Evolutionary conservation across 768 basidiomycete genomes (phyloP), one percentile per base, ranked within the genome.

Genomic region (Agrocybe chaxingu): DNA sequence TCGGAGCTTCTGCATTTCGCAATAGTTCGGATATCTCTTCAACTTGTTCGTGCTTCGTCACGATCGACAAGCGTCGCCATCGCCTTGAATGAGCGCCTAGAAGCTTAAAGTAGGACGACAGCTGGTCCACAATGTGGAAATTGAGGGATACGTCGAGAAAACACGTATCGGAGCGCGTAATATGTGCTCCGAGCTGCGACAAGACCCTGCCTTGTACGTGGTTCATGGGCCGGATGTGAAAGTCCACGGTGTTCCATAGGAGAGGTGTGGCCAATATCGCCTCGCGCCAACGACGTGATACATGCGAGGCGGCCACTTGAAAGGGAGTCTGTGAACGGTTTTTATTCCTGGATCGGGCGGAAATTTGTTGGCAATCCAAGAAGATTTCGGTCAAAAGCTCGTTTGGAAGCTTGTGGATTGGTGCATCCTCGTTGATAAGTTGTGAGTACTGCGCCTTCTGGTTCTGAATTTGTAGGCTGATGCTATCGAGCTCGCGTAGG

Each of bases 231-330:
- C 64, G 58, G 16, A 74, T 52, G 18, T 48, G 60, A 47, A 75
- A 54, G 29, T 65, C 51, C 50, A 79, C 68, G 31, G 57, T 62
- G 35, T 66, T 71, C 80, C 80, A 81, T 1, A 80, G 59, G 3
- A 73, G 59, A 3, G 76, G 72, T 0, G 70, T 75, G 9, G 61
- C 59, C 32, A 75, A 56, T 8, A 70, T 69, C 9, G 75, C 50
- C 9, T 64, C 56, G 13, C 78, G 68, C 77, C 78, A 81, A 35
- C 61, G 63, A 32, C 62, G 61, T 4, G 72, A 80, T 2, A 80
- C 75, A 42, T 75, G 76, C 0, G 78, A 75, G 8, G 70, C 69
- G 1, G 65, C 51, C 7, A 80, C 61, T 46, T 71, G 69, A 40
- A 72, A 72, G 0, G 63, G 60, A 34, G 52, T 51, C 38, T 39